Evolutionary conservation across 208 protist species (phyloP).

Genomic region (Trichomonas vaginalis): DNA sequence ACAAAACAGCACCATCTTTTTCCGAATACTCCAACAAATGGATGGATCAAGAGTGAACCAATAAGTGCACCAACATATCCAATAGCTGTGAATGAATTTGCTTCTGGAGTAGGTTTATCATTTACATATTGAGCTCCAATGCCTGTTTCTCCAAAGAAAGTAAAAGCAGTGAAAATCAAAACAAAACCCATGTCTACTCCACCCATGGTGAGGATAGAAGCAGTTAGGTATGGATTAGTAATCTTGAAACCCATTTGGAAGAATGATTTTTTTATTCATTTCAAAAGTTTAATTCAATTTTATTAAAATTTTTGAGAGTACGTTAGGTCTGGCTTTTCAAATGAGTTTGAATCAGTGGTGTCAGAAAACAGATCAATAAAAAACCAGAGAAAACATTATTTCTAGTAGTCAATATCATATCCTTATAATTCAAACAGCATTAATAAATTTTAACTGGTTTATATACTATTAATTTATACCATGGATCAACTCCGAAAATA

Average conservation of each 20-base stretch:
- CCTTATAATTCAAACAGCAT: too few relatives aligned
- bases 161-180: not conserved
- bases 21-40: not conserved
- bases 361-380: too few relatives aligned
- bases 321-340: too few relatives aligned
- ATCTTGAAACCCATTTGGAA: not conserved
- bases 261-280: too few relatives aligned
- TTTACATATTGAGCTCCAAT: not conserved
- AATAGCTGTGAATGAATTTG: not conserved
- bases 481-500: too few relatives aligned
- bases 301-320: too few relatives aligned
- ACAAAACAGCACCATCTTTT: not conserved
- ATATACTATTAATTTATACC: too few relatives aligned
- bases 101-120: not conserved
- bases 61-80: not conserved
- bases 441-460: too few relatives aligned
- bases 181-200: not conserved
- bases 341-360: too few relatives aligned
- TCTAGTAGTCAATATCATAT: too few relatives aligned
- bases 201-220: not conserved
- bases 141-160: not conserved
- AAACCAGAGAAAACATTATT: too few relatives aligned
- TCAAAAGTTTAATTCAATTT: too few relatives aligned
- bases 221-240: not conserved
- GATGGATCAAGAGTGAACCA: not conserved